Base-by-base conservation (phyloP, 208 protist genomes). In the Crithidia brevicula region DNA sequence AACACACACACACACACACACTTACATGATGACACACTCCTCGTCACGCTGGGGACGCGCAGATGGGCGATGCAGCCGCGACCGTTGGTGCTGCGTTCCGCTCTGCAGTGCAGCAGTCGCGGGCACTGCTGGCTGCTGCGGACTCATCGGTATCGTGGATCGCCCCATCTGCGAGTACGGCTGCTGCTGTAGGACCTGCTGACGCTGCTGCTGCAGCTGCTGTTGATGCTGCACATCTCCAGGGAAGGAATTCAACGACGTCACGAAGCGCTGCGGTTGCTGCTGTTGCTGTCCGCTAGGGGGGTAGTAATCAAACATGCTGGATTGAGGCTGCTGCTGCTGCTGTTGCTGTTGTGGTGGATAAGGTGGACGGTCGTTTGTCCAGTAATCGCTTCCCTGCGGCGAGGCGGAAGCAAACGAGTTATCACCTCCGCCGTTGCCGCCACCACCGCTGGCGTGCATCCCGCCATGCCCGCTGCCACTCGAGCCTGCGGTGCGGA, bases 11-110 rank as follows among this genome's bases (percentile, higher is more conserved):
- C 16, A 30, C n/a, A 23, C 30, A 13, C 4, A n/a, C 9, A 33
- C 4, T 8, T 69, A 65, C 69, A 76, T 63, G 45, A 57, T 16
- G 9, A 33, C n/a, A 18, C 65, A 64, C 20, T 71, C 65, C 10
- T 71, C 65, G 13, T 57, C 65, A 11, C 65, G 65, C 25, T 40
- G 34, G 16, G 43, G 43, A n/a, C 36, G 53, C 13, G 53, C 36
- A 15, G 45, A 63, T 18, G 27, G 46, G 23, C 46, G 54, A 27
- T 62, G 46, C 45, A 57, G 46, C 0, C 54, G 54, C 38, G 65
- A 45, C n/a, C 30, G 40, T 16, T 16, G 15, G 23, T 31, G 7
- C 25, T 58, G 30, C 27, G 31, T 13, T 28, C 34, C 4, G n/a
- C 10, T 23, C n/a, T 58, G 62, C 50, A 18, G 50, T 22, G 15